These are phyloP conservation scores for Fraxinus velutina DNA, from an alignment of 305 asterid genomes.

Conservation along the genomic window DNA sequence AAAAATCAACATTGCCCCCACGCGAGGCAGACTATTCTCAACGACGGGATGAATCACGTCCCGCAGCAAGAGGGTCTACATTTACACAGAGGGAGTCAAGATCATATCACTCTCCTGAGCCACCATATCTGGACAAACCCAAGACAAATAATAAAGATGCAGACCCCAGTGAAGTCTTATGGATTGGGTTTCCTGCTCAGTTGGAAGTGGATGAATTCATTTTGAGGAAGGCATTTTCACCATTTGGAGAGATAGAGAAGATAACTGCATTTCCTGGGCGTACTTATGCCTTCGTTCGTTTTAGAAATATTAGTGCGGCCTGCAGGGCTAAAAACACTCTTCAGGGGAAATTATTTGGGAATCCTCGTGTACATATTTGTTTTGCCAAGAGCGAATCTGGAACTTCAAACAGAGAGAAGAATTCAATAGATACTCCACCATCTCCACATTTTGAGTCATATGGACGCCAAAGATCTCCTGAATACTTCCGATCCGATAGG, in stretches of 20 bases:
- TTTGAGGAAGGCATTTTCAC: conserved; percentile 75
- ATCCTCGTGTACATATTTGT: conserved; percentile 84
- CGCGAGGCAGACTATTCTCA: conserved; percentile 55
- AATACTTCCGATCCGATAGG: conserved; percentile 45
- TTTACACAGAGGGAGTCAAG: conserved; percentile 55
- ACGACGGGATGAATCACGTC: conserved; percentile 47
- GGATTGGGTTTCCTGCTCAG: conserved; percentile 93
- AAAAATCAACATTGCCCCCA: conserved; percentile 53
- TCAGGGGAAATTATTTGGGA: conserved; percentile 82
- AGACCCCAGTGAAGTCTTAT: conserved; percentile 88
- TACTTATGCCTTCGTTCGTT: conserved; percentile 86
- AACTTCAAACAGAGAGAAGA: conserved; percentile 57
- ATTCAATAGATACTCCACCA: conserved; percentile 43
- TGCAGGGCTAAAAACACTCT: conserved; percentile 74
- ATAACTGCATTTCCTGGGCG: conserved; percentile 97
- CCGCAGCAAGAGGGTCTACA: conserved; percentile 56
- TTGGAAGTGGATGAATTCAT: conserved; percentile 75
- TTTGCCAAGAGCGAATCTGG: conserved; percentile 75
- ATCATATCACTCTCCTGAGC: conserved; percentile 55
- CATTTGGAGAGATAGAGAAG: conserved; percentile 82
- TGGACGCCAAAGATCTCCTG: conserved; percentile 47
- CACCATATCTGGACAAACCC: conserved; percentile 48
- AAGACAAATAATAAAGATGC: conserved; percentile 51
- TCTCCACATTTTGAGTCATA: conserved; percentile 49
- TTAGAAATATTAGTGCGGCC: conserved; percentile 61